phyloP scores from a whole-genome alignment of 176 grass and related monocot species.

The Eremochloa ophiuroides region DNA sequence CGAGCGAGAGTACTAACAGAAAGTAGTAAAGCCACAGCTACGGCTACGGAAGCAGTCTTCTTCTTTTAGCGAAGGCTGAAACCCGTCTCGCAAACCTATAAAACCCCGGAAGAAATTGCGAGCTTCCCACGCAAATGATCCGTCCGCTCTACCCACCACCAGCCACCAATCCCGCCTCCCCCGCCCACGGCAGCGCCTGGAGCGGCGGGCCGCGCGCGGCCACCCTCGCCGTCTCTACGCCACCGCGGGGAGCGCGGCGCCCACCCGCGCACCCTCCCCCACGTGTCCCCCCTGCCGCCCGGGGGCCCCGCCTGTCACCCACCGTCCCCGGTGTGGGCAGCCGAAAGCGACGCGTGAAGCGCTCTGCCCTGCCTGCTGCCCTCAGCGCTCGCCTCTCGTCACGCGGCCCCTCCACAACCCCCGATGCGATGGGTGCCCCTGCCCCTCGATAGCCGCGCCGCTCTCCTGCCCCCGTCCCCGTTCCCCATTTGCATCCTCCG shows the following conservation, averaged over 20 bases:
- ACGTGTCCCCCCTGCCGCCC: conserved; percentile 43
- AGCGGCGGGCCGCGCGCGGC: conserved; percentile 35
- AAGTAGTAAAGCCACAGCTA: background rate
- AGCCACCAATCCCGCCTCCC: background rate
- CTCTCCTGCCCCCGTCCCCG: conserved; percentile 32
- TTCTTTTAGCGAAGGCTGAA: background rate
- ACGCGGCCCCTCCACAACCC: conserved; percentile 26
- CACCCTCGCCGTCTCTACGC: conserved; percentile 33
- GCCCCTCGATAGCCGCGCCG: conserved; percentile 72
- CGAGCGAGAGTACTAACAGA: no score
- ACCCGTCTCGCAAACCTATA: conserved; percentile 32
- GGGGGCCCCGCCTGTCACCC: conserved; percentile 54
- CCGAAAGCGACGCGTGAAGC: conserved; percentile 63
- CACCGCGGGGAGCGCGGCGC: conserved; percentile 34
- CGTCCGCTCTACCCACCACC: background rate
- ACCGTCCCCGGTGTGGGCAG: conserved; percentile 47
- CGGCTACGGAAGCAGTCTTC: background rate
- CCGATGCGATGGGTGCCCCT: conserved; percentile 51
- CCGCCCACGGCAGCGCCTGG: conserved; percentile 20
- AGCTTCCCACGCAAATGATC: conserved; percentile 26
- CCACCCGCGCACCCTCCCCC: conserved; percentile 30
- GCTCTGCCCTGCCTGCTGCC: conserved; percentile 16
- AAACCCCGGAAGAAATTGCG: conserved; percentile 2
- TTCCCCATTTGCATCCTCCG: conserved; percentile 43
- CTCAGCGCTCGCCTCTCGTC: conserved; percentile 25